A percentile compares a stretch with the other conserved stretches of the same genome.
These are phyloP conservation scores for Saccharomycopsis sp. DNA, from an alignment of 805 yeast genomes.

Conservation along the genomic window DNA sequence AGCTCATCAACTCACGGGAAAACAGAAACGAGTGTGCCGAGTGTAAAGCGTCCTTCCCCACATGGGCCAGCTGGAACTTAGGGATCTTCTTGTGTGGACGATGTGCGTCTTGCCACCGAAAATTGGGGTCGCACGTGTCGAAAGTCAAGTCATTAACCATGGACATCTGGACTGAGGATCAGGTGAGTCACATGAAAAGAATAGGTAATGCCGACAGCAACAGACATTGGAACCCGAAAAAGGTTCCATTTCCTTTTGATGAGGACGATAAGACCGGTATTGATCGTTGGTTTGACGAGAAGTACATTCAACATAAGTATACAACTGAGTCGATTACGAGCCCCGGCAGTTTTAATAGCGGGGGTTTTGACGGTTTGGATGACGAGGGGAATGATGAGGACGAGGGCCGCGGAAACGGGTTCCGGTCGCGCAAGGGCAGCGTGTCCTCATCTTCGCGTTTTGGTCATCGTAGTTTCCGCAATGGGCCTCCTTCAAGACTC, in stretches of 20 bases:
- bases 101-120: slow-evolving; percentile 74
- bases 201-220: slow-evolving; percentile 61
- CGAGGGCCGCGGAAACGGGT: slow-evolving; percentile 27
- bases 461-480: slow-evolving; percentile 1
- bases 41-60: slow-evolving; percentile 63
- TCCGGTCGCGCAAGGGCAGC: slow-evolving; percentile 9
- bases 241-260: slow-evolving; percentile 66
- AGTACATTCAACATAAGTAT: slow-evolving; percentile 60
- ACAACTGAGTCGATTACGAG: slow-evolving; percentile 22
- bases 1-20: slow-evolving; percentile 48
- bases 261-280: slow-evolving; percentile 62
- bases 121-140: slow-evolving; percentile 55
- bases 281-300: slow-evolving; percentile 55
- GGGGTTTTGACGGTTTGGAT: slow-evolving; percentile 11
- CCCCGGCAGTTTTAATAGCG: neutral
- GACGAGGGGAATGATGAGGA: slow-evolving; percentile 20
- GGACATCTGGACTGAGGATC: slow-evolving; percentile 60
- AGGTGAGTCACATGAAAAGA: slow-evolving; percentile 37
- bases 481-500: neutral
- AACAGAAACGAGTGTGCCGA: slow-evolving; percentile 76
- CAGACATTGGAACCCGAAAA: slow-evolving; percentile 60
- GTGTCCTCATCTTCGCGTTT: neutral
- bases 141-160: slow-evolving; percentile 65
- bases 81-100: slow-evolving; percentile 79
- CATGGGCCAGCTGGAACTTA: slow-evolving; percentile 30